Evolutionary conservation across 139 green algal species (phyloP), one percentile per base, ranked within the genome.

Genomic region (Chlorella ohadii): DNA sequence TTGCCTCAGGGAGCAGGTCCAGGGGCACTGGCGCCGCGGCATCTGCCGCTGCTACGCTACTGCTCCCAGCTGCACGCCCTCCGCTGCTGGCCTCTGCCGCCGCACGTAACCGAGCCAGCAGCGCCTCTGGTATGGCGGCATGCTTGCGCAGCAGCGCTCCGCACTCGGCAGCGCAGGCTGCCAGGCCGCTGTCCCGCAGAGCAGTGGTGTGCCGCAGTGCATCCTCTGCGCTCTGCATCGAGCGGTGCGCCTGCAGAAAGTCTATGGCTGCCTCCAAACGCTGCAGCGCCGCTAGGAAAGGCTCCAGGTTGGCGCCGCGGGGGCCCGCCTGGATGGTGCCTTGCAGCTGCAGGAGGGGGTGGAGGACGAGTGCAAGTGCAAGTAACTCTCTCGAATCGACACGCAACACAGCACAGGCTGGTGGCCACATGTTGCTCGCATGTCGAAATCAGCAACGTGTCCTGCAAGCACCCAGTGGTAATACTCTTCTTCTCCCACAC

Each of bases 231-330:
- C 73, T 76, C 27, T 64, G 57, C 84, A 91, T 71, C 28, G 31
- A 89, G 84, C 85, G 84, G 77, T 91, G 84, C 16, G 82, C 28
- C 66, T 81, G 38, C 31, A 91, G 78, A 39, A 89, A 91, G 38
- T 70, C 34, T 57, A 88, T 85, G 28, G 84, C 78, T 6, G 39
- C 66, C 6, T 91, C 87, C 51, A 91, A 65, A 2, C 79, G 79
- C 9, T 75, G 28, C 39, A 89, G 63, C 0, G 81, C 81, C 5
- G 74, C 63, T 41, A 89, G 64, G 41, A 91, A 91, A 7, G 41
- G 76, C 1, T 73, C 51, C 25, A 91, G 64, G 72, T 87, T 63
- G n/a, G 44, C 44, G 51, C 51, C 15, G 4, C 65, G 81, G n/a
- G 87, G 87, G 19, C 87, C 87, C n/a, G 75, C 75, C 39, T 84